Evolutionary conservation across 2,329 filamentous ascomycete genomes (phyloP).

Genomic region (Pseudopyricularia javanii): DNA sequence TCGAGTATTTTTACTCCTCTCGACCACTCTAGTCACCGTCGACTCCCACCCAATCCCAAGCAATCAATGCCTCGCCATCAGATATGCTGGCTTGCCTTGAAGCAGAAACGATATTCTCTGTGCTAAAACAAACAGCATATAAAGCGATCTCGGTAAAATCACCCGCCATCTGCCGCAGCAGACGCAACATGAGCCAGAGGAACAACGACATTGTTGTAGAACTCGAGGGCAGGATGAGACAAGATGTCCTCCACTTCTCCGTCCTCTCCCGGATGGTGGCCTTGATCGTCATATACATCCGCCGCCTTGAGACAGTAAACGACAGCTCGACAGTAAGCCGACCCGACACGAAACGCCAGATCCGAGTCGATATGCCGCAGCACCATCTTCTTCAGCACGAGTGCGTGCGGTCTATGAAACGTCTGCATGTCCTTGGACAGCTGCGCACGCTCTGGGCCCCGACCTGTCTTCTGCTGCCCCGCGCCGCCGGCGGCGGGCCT

Average conservation of each 20-base stretch:
- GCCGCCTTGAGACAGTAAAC: not conserved
- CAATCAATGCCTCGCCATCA: no score
- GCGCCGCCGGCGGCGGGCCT: not conserved
- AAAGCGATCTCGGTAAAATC: not conserved
- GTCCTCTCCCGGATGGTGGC: not conserved
- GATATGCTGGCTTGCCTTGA: no score
- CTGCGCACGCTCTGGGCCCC: not conserved
- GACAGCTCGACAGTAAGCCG: not conserved
- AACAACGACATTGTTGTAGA: constrained; percentile 2
- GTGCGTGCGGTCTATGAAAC: not conserved
- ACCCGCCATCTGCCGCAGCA: not conserved
- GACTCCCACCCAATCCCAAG: no score
- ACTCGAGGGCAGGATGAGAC: not conserved
- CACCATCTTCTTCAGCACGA: not conserved
- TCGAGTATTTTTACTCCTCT: no score
- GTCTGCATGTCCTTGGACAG: not conserved
- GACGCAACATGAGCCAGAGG: not conserved
- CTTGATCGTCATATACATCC: not conserved
- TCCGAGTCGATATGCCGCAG: not conserved
- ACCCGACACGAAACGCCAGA: not conserved
- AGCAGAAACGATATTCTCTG: not conserved
- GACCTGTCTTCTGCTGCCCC: not conserved
- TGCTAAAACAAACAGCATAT: not conserved
- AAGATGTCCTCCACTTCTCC: not conserved
- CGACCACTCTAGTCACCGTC: no score